These are phyloP conservation scores for Linderniella brevidens DNA, from an alignment of 257 asterid genomes.

Conservation along the genomic window DNA sequence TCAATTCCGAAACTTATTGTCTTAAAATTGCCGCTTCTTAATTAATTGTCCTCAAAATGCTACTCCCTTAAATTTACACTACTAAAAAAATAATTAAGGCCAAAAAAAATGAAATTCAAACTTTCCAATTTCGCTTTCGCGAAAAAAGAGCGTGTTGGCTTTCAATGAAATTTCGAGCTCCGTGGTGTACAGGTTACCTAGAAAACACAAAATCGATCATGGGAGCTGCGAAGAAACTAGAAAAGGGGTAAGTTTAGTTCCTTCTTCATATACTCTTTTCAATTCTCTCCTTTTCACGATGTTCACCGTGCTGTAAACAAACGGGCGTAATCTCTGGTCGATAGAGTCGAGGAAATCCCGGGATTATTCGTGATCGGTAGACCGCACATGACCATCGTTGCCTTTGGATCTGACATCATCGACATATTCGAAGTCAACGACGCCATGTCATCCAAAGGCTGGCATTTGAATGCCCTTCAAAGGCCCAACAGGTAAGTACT, in stretches of 20 bases:
- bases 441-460: slow-evolving; percentile 72
- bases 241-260: slow-evolving; percentile 51
- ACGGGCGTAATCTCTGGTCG: slow-evolving; percentile 3
- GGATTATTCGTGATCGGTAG: slow-evolving; percentile 61
- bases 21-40: too few species aligned
- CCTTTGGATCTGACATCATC: slow-evolving; percentile 64
- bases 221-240: slow-evolving; percentile 88
- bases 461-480: slow-evolving; percentile 96
- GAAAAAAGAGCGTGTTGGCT: not conserved
- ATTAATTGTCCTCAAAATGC: too few species aligned
- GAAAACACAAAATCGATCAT: slow-evolving; percentile 72
- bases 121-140: too few species aligned
- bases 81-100: too few species aligned
- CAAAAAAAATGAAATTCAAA: too few species aligned
- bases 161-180: slow-evolving; percentile 10
- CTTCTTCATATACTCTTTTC: slow-evolving; percentile 1
- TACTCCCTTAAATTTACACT: too few species aligned
- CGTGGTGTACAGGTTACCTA: slow-evolving; percentile 48
- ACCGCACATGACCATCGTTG: slow-evolving; percentile 97
- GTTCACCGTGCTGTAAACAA: not conserved
- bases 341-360: slow-evolving; percentile 60
- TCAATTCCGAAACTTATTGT: too few species aligned
- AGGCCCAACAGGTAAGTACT: slow-evolving; percentile 73
- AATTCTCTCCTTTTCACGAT: not conserved
- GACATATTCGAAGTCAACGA: slow-evolving; percentile 97